Evolutionary conservation across 1,284 basidiomycete genomes (phyloP).

Genomic region (Stygiomarasmius scandens): DNA sequence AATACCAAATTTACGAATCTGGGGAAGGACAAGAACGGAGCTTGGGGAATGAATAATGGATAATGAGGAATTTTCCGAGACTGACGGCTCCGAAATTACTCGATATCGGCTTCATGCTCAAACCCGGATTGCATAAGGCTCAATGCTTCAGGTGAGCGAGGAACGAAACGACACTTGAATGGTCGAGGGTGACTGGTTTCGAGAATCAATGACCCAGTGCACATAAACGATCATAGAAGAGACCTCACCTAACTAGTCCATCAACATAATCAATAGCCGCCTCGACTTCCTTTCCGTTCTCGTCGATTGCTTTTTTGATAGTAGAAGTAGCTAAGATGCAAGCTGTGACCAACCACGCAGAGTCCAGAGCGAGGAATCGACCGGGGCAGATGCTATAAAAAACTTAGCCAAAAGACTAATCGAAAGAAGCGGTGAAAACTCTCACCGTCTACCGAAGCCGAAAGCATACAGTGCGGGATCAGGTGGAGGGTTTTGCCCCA

Average conservation of each 20-base stretch:
- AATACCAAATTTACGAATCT: no score
- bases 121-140: neutral
- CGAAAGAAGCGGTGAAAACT: no score
- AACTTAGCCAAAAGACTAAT: no score
- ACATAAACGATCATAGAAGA: no score
- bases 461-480: conserved; percentile 12
- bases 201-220: no score
- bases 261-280: neutral
- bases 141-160: neutral
- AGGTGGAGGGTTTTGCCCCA: conserved; percentile 6
- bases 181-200: conserved; percentile 1
- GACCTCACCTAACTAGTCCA: neutral
- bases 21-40: no score
- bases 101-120: no score
- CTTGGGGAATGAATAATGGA: no score
- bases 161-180: conserved; percentile 7
- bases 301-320: neutral
- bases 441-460: conserved; percentile 31
- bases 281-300: conserved; percentile 4
- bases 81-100: no score
- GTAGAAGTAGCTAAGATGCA: conserved; percentile 1
- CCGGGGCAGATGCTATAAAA: conserved; percentile 2
- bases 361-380: neutral
- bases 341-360: neutral
- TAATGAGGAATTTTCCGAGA: no score